These are phyloP conservation scores for Pleomassaria siparia DNA, from an alignment of 2,329 filamentous ascomycete genomes.

Conservation along the genomic window DNA sequence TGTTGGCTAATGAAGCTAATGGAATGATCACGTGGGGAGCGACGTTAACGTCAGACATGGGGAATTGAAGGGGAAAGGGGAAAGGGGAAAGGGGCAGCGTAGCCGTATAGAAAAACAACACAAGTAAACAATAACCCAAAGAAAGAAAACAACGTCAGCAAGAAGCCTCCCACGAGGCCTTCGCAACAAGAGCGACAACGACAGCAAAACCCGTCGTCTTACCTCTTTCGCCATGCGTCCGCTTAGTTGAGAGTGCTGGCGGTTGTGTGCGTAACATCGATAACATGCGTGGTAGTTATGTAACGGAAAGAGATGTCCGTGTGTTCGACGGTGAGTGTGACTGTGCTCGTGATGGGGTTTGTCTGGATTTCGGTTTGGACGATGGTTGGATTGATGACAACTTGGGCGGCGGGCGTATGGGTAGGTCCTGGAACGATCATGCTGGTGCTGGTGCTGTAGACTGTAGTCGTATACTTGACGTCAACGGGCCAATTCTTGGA, in stretches of 20 bases:
- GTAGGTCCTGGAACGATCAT: too few species aligned
- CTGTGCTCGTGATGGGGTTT: background rate
- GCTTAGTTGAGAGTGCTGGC: background rate
- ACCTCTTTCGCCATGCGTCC: background rate
- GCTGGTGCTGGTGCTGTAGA: too few species aligned
- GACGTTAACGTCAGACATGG: too few species aligned
- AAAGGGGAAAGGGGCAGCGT: background rate
- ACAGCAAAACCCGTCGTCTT: background rate
- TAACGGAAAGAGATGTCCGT: too few species aligned
- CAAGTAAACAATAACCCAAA: slow-evolving; percentile 1
- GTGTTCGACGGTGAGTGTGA: too few species aligned
- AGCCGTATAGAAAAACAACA: background rate
- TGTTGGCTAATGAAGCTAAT: background rate
- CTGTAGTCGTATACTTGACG: background rate
- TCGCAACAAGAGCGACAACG: background rate
- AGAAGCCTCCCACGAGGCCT: background rate
- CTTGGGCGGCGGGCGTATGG: too few species aligned
- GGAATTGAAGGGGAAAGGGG: background rate
- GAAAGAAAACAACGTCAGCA: background rate
- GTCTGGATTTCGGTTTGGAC: background rate
- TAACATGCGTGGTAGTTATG: too few species aligned
- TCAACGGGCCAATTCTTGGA: background rate
- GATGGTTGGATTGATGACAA: too few species aligned
- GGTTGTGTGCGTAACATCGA: too few species aligned
- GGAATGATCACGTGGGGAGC: too few species aligned